Evolutionary conservation across 164 flowering plant genomes (phyloP).

Genomic region (Brasenia schreberi): DNA sequence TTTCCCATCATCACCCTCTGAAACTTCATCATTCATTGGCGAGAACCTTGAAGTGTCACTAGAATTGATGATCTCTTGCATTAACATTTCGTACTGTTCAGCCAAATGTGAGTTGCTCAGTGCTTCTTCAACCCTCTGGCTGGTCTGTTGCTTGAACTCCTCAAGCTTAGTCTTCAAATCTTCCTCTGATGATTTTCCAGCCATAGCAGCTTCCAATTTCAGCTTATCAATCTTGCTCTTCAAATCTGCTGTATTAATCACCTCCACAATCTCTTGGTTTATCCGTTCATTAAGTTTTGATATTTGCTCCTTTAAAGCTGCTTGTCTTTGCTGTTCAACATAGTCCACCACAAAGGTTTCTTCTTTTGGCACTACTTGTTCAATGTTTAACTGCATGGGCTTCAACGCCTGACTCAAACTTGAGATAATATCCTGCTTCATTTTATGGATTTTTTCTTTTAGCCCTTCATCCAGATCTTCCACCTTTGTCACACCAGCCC

Average conservation of each 20-base stretch:
- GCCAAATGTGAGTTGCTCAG: neutral
- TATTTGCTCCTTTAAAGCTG: neutral
- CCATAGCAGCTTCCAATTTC: conserved; percentile 4
- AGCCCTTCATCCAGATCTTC: conserved; percentile 20
- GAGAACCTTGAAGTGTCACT: neutral
- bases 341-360: neutral
- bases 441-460: conserved; percentile 17
- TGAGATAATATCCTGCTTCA: conserved; percentile 16
- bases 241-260: conserved; percentile 12
- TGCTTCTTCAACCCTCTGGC: neutral
- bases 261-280: conserved; percentile 16
- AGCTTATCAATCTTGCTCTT: conserved; percentile 22
- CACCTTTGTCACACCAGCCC: conserved; percentile 15
- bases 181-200: neutral
- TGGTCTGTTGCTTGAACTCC: conserved; percentile 5
- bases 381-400: conserved; percentile 37
- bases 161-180: conserved; percentile 11
- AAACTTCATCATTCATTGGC: neutral
- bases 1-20: neutral
- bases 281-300: conserved; percentile 19
- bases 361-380: conserved; percentile 14
- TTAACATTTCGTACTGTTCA: neutral
- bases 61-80: neutral
- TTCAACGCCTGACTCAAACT: conserved; percentile 12
- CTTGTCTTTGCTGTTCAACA: neutral